Evolutionary conservation across 805 yeast species (phyloP).

Genomic region (Nakazawaea peltata): DNA sequence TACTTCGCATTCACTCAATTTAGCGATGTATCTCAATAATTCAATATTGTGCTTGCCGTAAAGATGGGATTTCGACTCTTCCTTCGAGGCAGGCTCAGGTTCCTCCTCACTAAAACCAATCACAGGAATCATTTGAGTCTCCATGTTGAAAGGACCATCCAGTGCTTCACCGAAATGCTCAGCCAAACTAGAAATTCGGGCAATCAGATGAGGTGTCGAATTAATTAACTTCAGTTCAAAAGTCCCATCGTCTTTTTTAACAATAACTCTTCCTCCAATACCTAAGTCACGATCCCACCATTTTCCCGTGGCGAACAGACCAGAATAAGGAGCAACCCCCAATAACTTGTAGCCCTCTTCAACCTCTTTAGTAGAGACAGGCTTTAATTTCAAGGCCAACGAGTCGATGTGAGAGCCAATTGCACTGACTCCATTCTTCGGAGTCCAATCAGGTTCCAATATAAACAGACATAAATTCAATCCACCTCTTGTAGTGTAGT

Average conservation of each 20-base stretch:
- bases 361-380: constrained; percentile 49
- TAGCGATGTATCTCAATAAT: constrained; percentile 61
- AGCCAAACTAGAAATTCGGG: constrained; percentile 76
- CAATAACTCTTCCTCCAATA: constrained; percentile 68
- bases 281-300: constrained; percentile 90
- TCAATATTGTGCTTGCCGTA: constrained; percentile 60
- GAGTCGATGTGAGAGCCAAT: constrained; percentile 74
- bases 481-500: constrained; percentile 63
- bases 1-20: constrained; percentile 48
- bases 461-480: constrained; percentile 62
- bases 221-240: constrained; percentile 38
- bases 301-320: constrained; percentile 48
- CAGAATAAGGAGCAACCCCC: constrained; percentile 82
- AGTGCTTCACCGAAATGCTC: constrained; percentile 77
- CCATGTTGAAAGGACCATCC: constrained; percentile 64
- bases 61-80: constrained; percentile 53
- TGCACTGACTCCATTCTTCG: constrained; percentile 57
- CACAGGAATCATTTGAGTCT: constrained; percentile 76
- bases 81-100: constrained; percentile 44
- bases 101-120: constrained; percentile 46
- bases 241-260: constrained; percentile 28
- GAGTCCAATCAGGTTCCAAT: constrained; percentile 58
- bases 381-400: constrained; percentile 61
- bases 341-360: constrained; percentile 73
- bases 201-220: constrained; percentile 63